Percentiles rank a stretch among this genome's conserved stretches.
Evolutionary conservation across 2,329 filamentous ascomycete genomes (phyloP).

Genomic region (Tolypocladium album): DNA sequence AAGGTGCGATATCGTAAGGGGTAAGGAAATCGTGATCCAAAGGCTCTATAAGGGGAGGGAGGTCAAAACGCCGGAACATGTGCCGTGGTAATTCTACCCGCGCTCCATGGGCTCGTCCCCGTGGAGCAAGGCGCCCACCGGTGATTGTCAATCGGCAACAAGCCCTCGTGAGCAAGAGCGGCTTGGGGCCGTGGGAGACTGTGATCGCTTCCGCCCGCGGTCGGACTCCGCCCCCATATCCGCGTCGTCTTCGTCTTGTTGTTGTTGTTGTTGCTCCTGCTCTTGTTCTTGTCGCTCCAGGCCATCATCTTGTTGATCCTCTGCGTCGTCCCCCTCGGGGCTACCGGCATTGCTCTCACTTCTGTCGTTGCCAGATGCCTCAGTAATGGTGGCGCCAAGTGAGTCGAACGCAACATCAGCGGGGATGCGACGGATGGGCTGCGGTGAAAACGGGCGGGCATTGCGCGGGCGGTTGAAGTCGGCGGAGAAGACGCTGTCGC

Average conservation of each 20-base stretch:
- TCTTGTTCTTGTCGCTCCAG: neutral
- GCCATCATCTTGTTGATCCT: constrained; percentile 3
- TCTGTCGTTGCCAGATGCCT: neutral
- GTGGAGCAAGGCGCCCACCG: neutral
- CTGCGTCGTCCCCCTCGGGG: neutral
- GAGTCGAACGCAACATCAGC: constrained; percentile 31
- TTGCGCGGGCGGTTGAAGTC: constrained; percentile 43
- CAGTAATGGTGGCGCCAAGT: constrained; percentile 16
- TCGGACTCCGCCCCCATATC: neutral
- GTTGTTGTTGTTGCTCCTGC: neutral
- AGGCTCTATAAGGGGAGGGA: neutral
- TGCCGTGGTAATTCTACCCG: constrained; percentile 1
- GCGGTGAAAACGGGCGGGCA: constrained; percentile 49
- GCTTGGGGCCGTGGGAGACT: neutral
- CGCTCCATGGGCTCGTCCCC: neutral
- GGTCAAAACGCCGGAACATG: constrained; percentile 1
- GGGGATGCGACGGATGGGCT: constrained; percentile 32
- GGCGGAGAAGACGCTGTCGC: constrained; percentile 40
- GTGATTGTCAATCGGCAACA: neutral
- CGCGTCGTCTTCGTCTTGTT: constrained; percentile 4
- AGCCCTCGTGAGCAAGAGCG: neutral
- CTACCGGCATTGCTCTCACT: constrained; percentile 1
- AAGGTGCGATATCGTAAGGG: neutral
- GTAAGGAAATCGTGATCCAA: neutral
- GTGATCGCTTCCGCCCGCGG: neutral